Percentiles rank a stretch among this genome's conserved stretches.
Conservation (phyloP, 345 rosid genomes). For the Stellera chamaejasme region DNA sequence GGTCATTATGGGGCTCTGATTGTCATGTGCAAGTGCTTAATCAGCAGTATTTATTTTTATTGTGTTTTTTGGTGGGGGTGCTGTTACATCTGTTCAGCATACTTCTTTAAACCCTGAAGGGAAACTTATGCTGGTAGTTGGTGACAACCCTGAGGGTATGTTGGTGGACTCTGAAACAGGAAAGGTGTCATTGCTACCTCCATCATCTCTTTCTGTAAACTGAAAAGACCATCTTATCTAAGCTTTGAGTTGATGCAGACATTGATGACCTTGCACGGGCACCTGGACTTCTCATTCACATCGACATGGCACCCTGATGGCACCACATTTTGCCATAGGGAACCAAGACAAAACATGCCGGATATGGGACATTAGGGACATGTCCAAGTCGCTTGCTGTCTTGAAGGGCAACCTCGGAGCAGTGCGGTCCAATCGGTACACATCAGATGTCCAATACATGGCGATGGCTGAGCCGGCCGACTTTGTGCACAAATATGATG, state of each 20-base stretch:
- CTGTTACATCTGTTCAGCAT: conserved; percentile 35
- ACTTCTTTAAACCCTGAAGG: conserved; percentile 70
- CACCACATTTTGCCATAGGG: conserved; percentile 66
- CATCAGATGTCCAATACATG: conserved; percentile 53
- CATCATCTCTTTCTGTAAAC: background rate
- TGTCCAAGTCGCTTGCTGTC: conserved; percentile 48
- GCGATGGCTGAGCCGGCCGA: conserved; percentile 89
- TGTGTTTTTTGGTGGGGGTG: no score
- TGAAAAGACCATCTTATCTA: background rate
- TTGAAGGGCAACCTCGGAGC: conserved; percentile 76
- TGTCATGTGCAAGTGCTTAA: conserved; percentile 49
- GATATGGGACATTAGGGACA: conserved; percentile 60
- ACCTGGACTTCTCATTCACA: conserved; percentile 72
- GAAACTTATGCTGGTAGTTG: conserved; percentile 55
- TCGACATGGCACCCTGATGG: conserved; percentile 81
- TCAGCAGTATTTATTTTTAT: conserved; percentile 17
- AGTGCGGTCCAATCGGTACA: conserved; percentile 52
- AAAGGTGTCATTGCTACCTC: conserved; percentile 27
- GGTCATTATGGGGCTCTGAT: background rate
- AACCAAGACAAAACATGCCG: conserved; percentile 82
- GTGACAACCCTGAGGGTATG: conserved; percentile 60
- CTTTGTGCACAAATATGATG: conserved; percentile 67
- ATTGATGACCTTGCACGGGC: conserved; percentile 40
- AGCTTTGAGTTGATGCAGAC: conserved; percentile 26
- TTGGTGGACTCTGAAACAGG: conserved; percentile 59